Evolutionary conservation across 1,284 basidiomycete species (phyloP), one percentile per base, ranked within the genome.

Genomic region (Moesziomyces sp.): DNA sequence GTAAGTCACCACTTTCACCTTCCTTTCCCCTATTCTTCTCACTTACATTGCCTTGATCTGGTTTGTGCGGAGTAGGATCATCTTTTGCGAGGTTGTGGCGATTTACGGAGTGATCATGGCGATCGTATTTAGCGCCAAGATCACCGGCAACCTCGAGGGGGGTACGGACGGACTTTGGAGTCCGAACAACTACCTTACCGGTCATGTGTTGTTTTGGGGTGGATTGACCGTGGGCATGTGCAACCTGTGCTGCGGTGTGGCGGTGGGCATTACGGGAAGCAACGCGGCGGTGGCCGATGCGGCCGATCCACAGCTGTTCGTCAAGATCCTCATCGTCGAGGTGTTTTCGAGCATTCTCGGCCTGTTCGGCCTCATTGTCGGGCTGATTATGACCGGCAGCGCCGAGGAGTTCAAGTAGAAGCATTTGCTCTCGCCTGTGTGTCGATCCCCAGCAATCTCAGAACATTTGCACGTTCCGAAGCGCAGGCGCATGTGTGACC

Each of bases 11-110:
- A 26, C 47, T 21, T 30, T 50, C 42, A 28, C 46, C 23, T 19
- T 38, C 44, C 28, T 28, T 33, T 21, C 30, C 28, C 44, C 30
- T 38, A 8, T 51, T 16, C 42, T 52, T 21, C 13, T 53, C 21
- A 21, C 21, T 21, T 21, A 21, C 21, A 21, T 21, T 21, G n/a
- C 2, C 21, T 21, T 21, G 21, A 21, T 21, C 21, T 21, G 21
- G 21, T 21, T 21, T 21, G 21, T n/a, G n/a, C n/a, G n/a, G n/a
- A n/a, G 16, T 42, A 83, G 81, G 35, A 95, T 99, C 87, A 98
- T 99, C 84, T 98, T 99, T 87, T 98, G 96, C 85, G 96, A 99
- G 87, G 96, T 97, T 76, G 93, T 97, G 23, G 94, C 94, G 67
- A 97, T 97, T 82, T 97, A 96, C 85, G 95, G 92, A 59, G 92